Evolutionary conservation across 2,329 filamentous ascomycete genomes (phyloP), one percentile per base, ranked within the genome.

Genomic region (Lasiodiplodia hormozganensis): DNA sequence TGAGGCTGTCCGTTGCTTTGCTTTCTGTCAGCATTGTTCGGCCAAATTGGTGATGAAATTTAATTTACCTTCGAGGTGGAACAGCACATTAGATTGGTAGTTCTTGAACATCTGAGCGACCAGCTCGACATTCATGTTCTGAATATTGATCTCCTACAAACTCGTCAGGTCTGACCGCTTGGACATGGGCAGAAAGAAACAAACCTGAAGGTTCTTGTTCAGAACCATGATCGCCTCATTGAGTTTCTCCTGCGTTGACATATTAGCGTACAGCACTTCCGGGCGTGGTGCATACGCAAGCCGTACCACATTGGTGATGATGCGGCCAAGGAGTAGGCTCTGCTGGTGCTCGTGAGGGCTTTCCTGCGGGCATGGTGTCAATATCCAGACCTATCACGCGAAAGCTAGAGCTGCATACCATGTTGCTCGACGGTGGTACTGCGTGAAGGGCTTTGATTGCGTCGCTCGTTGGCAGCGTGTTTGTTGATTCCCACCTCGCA

Each of bases 71-170:
- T 98, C 96, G 6, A 99, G 86, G 75, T 99, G 96, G 79, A 99
- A 98, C 6, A 98, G 84, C 16, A 98, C 95, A 75, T 98, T 99
- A 12, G 94, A 97, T 80, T 97, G 94, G 79, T 99, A 99, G 82
- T 98, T 99, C 84, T 98, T 97, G 85, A 98, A 99, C 96, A 99
- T 99, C 78, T 98, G 95, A 0, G 95, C 94, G 5, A 98, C 96
- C 2, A 98, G 87, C 82, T 98, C 96, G 43, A 97, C 93, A 77
- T 99, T 97, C 94, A 98, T 97, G 80, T 98, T 99, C 76, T 97
- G 92, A 68, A 97, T 90, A 77, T 98, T 98, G 85, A 98, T 97
- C 73, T 98, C 95, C 92, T 97, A 74, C 38, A 28, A 16, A 12
- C 58, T 8, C 23, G 47, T 65, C 34, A 65, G 53, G 7, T 51